Base-by-base conservation (phyloP, 2,329 filamentous ascomycete species). In the Neonectria punicea region DNA sequence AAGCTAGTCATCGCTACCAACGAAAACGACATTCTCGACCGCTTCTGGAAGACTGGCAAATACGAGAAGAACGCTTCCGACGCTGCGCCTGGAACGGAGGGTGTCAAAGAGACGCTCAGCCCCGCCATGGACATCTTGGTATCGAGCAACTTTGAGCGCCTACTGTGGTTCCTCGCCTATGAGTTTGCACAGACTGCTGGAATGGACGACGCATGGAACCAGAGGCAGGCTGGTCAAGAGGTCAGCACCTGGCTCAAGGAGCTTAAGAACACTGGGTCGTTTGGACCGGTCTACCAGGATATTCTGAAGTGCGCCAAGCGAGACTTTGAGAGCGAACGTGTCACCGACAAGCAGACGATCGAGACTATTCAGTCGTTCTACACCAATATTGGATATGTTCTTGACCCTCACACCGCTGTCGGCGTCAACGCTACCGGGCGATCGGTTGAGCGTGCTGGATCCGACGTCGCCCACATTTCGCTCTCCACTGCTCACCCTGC, bases 71-170 rank as follows among this genome's bases (percentile, higher is more conserved):
- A 94, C 74, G 84, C 89, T 2, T 84, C 89, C n/a, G 44, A 43
- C 30, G 20, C 8, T 81, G 86, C 36, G 59, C 88, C 94, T 46
- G 79, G 86, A 9, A 83, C 87, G 7, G 86, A 92, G 67, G 89
- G 88, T 6, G 84, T 80, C 67, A 94, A 93, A 82, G 94, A 97
- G 82, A 99, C 96, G 0, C 87, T 97, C 56, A 94, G 92, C 72
- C 96, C 96, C 0, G 96, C 96, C 50, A 98, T 99, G 96, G 96
- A 99, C 79, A 98, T 98, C 70, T 85, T 98, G 4, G 94, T 98
- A 13, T 95, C 92, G 25, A 96, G 92, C 78, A 99, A 99, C 84
- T 98, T 99, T 77, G 96, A 99, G 85, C 89, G 96, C 34, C 85
- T 99, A 5, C 86, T 99, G 11, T 98, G 95, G 95, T 98, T 93